Base-by-base conservation (phyloP, 1,284 basidiomycete genomes). In the Sporisorium scitamineum region DNA sequence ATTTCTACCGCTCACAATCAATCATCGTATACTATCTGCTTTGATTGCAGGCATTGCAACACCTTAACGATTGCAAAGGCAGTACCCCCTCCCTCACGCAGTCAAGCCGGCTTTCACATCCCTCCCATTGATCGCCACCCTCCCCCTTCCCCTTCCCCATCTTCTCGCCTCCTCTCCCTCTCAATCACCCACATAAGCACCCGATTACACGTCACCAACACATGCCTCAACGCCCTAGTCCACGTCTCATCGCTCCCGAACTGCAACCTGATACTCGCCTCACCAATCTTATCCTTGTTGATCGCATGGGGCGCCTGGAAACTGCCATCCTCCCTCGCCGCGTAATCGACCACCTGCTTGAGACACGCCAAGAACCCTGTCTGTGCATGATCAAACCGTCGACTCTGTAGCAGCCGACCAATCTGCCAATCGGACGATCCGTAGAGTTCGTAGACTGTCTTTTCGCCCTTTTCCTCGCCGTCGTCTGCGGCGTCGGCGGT, bases 381-480 rank as follows among this genome's bases (percentile, higher is more conserved):
- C 91, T 99, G 96, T 2, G 92, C 97, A 75, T 93, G 90, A 86
- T 98, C 96, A 86, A 99, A 99, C 18, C 96, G 90, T 27, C 96
- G 90, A 81, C 97, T 97, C 84, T 98, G 95, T 45, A 98, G 88
- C 18, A 99, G 85, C 32, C 95, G 90, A 0, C 93, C 92, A 67
- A 96, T 64, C 74, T 95, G 92, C 53, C 97, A 88, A 84, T 97
- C 82, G 13, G 66, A 61, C 4, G 65, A 68, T 5, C 73, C 76
- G 61, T 77, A 80, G n/a, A 82, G 61, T 42, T 81, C 80, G 57
- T 81, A 84, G 0, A 64, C 65, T 14, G 70, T 70, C 42, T 72
- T 68, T 24, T 81, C 76, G 18, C 64, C 60, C 39, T n/a, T 42
- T n/a, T 42, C 39, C 1, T 26, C 59, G 32, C 29, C 59, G 10